Percentiles rank a stretch among this genome's conserved stretches.
These are phyloP conservation scores for Amanita polypyramis DNA, from an alignment of 768 basidiomycete genomes.

Conservation along the genomic window DNA sequence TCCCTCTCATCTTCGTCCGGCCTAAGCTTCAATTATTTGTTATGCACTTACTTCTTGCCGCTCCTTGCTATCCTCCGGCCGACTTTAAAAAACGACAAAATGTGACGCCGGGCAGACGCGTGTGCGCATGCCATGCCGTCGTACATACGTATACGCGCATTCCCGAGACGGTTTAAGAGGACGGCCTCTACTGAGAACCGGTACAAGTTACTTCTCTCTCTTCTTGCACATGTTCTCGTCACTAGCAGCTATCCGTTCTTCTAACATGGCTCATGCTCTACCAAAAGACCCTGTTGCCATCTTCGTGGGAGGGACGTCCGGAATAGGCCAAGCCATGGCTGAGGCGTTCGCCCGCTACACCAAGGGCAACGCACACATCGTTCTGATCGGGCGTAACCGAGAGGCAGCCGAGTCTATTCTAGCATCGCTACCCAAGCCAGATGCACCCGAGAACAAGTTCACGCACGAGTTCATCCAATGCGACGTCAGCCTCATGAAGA, in stretches of 20 bases:
- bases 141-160: too few species aligned
- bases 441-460: constrained; percentile 12
- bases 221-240: not conserved
- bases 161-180: not conserved
- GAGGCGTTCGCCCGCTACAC: constrained; percentile 34
- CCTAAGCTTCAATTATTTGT: too few species aligned
- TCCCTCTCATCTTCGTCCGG: too few species aligned
- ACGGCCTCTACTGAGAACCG: too few species aligned
- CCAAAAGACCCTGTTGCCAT: constrained; percentile 18
- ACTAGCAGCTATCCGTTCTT: not conserved
- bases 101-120: too few species aligned
- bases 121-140: too few species aligned
- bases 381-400: constrained; percentile 43
- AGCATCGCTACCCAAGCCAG: constrained; percentile 22
- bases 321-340: constrained; percentile 38
- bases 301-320: constrained; percentile 36
- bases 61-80: too few species aligned
- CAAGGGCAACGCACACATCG: constrained; percentile 39
- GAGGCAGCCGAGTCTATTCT: constrained; percentile 36
- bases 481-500: constrained; percentile 42
- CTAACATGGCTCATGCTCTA: not conserved
- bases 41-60: too few species aligned
- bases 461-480: constrained; percentile 41
- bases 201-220: not conserved
- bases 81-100: too few species aligned